Evolutionary conservation across 306 rosid genomes (phyloP), one percentile per base, ranked within the genome.

Genomic region (Cucurbita pepo): DNA sequence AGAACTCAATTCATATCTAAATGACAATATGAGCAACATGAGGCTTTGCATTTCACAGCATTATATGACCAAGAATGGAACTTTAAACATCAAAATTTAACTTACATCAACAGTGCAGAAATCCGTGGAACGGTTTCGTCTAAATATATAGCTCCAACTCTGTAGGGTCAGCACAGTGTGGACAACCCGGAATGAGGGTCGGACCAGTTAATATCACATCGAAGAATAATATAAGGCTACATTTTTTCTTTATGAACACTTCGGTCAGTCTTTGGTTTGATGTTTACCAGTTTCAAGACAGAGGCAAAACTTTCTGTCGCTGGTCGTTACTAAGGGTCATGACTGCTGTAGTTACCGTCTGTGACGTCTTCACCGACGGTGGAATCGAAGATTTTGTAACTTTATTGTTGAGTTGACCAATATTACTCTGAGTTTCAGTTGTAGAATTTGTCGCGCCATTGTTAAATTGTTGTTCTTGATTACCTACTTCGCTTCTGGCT

Each of bases 11-110:
- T 69, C 25, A 30, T 50, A 50, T 69, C 74, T 69, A 69, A 82
- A 62, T 71, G 80, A 60, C 56, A 82, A 51, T 77, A 70, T 75
- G 76, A 44, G 79, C 18, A 81, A 81, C 81, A 79, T 83, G 79
- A 79, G 66, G 84, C 84, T 80, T 85, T 77, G 82, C 84, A 86
- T 81, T 85, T 81, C 90, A 88, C 96, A 92, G 69, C 83, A 76
- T 77, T 70, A 75, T 74, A 78, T 77, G 14, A 84, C 88, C 82
- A 83, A 74, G 75, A 79, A 80, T 79, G 82, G 70, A 78, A 77
- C 84, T 78, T 72, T 40, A 80, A 83, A 76, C 53, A 66, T 43
- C 37, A 73, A 84, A 82, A 85, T 74, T 70, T 86, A 81, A 82
- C 73, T 75, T 85, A 75, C 80, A 82, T 78, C 76, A 85, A 83